Evolutionary conservation across 2,329 filamentous ascomycete species (phyloP), one percentile per base, ranked within the genome.

Genomic region (Coniochaeta ligniaria): DNA sequence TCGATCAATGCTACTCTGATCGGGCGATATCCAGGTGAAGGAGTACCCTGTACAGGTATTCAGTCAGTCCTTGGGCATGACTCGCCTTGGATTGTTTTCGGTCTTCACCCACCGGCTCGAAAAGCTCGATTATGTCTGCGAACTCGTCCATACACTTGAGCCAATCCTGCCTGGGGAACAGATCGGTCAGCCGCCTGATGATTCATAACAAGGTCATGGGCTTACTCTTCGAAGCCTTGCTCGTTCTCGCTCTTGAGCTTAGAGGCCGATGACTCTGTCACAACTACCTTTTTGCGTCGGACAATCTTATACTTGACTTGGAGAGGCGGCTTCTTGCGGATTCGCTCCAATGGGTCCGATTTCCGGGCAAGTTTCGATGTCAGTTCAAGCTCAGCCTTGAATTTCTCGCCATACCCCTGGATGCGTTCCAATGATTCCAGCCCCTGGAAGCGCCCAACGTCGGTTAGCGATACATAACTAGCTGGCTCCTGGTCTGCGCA

Each of bases 61-160:
- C n/a, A 43, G 28, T 31, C 54, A 20, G 28, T 33, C 12, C 31
- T 12, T 35, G 31, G 12, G 31, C 31, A 6, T 35, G 31, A 6
- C 31, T 35, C 31, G 31, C 31, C 12, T 12, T 35, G 31, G 6
- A 35, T 35, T 35, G 31, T 35, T 12, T 6, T 35, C 31, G 31
- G 12, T 12, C 4, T 31, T 35, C 22, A 20, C 28, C 12, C 22
- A 20, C n/a, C 22, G 20, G 57, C 28, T 28, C 28, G 20, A 59
- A 28, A 8, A 35, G 28, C 11, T 26, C 47, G 8, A 56, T 16
- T 26, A 56, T 17, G n/a, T 56, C 28, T 4, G 24, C 22, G 28
- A 56, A 56, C 12, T 56, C 54, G 22, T 56, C 54, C 54, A 56
- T 56, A 36, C 36, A 47, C 17, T 59, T 50, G 4, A 59, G 38